Evolutionary conservation across 345 rosid species (phyloP).

Genomic region (Pistacia integerrima): DNA sequence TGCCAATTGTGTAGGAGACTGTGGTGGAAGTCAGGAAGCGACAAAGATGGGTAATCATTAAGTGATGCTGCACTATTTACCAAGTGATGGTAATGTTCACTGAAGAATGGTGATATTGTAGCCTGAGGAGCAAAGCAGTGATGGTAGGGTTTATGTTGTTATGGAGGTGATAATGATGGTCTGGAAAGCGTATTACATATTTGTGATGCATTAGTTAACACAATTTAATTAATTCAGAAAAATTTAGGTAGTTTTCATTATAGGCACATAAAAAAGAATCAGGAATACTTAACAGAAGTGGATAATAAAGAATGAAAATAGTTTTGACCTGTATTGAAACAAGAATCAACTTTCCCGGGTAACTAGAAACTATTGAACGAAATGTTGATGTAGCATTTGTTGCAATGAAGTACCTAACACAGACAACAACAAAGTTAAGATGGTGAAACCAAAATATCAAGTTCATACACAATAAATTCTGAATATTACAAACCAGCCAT

Average conservation of each 20-base stretch:
- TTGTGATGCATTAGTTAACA: background rate
- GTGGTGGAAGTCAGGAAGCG: background rate
- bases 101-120: background rate
- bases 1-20: background rate
- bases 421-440: slow-evolving; percentile 11
- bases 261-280: slow-evolving; percentile 3
- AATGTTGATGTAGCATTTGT: slow-evolving; percentile 70
- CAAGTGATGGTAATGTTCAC: background rate
- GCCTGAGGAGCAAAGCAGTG: background rate
- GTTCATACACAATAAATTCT: background rate
- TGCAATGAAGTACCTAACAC: slow-evolving; percentile 52
- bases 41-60: background rate
- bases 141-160: background rate
- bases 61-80: background rate
- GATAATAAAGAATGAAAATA: background rate
- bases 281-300: background rate
- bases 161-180: background rate
- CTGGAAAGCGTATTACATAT: background rate
- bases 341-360: slow-evolving; percentile 58
- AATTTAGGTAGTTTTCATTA: background rate
- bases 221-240: background rate
- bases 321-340: slow-evolving; percentile 59
- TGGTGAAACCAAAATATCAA: background rate
- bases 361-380: slow-evolving; percentile 54
- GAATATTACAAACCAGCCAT: background rate